Percentiles rank a stretch among this genome's conserved stretches.
Conservation (phyloP, 352 stramenopile species). For the Blastocystis sp. region DNA sequence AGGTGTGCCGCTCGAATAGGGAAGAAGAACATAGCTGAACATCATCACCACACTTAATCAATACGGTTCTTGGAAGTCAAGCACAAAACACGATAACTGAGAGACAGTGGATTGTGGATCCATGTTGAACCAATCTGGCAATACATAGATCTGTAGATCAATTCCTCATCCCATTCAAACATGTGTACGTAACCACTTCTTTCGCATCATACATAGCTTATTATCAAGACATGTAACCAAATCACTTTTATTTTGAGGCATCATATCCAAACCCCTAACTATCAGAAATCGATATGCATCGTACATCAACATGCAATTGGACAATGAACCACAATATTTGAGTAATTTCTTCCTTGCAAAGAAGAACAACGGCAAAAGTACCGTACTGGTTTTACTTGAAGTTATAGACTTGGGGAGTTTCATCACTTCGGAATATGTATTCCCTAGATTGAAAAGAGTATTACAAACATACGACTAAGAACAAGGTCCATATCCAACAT, state of each 20-base stretch:
- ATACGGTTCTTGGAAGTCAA: slow-evolving; percentile 41
- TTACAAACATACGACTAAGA: neutral
- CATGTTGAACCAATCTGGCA: neutral
- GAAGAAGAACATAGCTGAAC: slow-evolving; percentile 7
- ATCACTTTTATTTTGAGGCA: slow-evolving; percentile 23
- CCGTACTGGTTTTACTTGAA: neutral
- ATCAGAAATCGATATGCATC: neutral
- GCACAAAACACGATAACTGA: neutral
- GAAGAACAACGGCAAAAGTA: slow-evolving; percentile 8
- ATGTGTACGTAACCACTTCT: slow-evolving; percentile 30
- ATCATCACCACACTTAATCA: neutral
- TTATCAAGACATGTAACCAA: neutral
- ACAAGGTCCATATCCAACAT: slow-evolving; percentile 20
- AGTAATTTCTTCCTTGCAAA: neutral
- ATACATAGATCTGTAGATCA: neutral
- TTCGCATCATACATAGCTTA: neutral
- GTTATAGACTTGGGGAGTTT: neutral
- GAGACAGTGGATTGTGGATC: neutral
- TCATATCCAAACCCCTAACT: neutral
- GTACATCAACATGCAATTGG: neutral
- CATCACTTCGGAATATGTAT: neutral
- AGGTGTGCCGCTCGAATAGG: neutral
- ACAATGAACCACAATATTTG: neutral
- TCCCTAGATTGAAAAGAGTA: neutral
- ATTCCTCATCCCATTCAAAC: neutral